Evolutionary conservation across 2,329 filamentous ascomycete species (phyloP).

Genomic region (Berkeleyomyces rouxiae): DNA sequence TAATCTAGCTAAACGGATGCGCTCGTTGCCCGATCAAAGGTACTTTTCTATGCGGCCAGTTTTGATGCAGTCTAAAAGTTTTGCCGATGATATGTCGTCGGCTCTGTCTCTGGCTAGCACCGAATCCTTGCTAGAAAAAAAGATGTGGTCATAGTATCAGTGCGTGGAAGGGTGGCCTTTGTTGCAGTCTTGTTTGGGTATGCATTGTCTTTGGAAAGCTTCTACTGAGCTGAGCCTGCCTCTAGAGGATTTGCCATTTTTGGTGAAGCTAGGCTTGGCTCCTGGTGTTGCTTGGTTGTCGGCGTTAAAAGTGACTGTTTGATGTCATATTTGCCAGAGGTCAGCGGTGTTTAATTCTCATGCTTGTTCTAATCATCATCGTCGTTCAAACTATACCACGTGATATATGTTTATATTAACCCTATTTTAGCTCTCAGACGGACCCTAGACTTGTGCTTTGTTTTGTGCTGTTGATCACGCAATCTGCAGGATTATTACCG

Average conservation of each 20-base stretch:
- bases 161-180: neutral
- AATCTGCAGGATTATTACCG: neutral
- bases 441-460: too few species aligned
- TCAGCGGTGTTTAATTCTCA: neutral
- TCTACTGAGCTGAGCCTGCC: neutral
- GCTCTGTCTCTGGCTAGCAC: slow-evolving; percentile 5
- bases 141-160: neutral
- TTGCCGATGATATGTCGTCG: slow-evolving; percentile 10
- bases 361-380: neutral
- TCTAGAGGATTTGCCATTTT: neutral
- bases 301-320: neutral
- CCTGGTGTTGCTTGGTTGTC: neutral
- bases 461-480: neutral
- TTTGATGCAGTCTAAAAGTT: neutral
- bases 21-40: slow-evolving; percentile 7
- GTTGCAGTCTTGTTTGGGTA: neutral
- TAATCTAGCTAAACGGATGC: slow-evolving; percentile 7
- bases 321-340: neutral
- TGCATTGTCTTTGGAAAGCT: neutral
- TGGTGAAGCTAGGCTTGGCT: neutral
- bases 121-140: neutral
- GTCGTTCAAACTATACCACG: neutral
- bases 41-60: slow-evolving; percentile 10
- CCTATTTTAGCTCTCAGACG: neutral
- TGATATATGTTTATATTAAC: neutral